phyloP scores from a whole-genome alignment of 2,329 filamentous ascomycete species.

The Aspergillus flavus region DNA sequence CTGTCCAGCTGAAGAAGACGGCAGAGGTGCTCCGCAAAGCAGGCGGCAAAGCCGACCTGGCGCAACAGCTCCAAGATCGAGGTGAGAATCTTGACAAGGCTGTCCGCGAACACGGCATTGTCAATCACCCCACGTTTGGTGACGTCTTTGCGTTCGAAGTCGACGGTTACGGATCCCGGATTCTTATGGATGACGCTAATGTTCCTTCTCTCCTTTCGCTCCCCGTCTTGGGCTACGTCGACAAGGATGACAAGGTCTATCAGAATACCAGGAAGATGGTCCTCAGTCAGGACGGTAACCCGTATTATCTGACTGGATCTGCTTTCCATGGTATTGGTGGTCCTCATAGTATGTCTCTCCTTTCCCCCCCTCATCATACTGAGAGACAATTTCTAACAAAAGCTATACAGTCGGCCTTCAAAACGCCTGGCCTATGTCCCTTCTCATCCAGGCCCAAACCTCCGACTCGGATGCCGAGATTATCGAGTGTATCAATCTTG shows the following conservation, averaged over 20 bases:
- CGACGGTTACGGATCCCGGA: conserved; percentile 63
- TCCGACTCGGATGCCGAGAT: conserved; percentile 82
- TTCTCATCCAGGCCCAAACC: conserved; percentile 89
- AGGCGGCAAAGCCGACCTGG: conserved; percentile 55
- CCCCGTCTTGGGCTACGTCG: conserved; percentile 61
- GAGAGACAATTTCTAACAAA: not conserved
- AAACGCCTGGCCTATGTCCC: conserved; percentile 96
- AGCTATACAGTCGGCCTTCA: conserved; percentile 68
- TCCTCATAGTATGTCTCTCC: conserved; percentile 55
- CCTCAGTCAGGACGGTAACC: conserved; percentile 74
- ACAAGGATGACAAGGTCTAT: conserved; percentile 68
- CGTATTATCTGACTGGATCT: conserved; percentile 78
- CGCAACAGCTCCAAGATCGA: conserved; percentile 55
- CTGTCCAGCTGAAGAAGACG: conserved; percentile 78
- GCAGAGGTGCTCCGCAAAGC: conserved; percentile 67
- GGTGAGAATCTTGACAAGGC: conserved; percentile 71
- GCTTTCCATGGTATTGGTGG: conserved; percentile 89
- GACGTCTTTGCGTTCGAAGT: conserved; percentile 67
- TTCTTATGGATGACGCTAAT: conserved; percentile 69
- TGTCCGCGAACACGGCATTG: conserved; percentile 81
- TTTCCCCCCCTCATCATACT: not conserved
- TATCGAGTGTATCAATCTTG: conserved; percentile 67
- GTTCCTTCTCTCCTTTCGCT: conserved; percentile 64
- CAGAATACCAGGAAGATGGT: conserved; percentile 87
- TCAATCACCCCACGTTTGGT: conserved; percentile 53